These are phyloP conservation scores for Marsdenia floribunda DNA, from an alignment of 257 asterid species.

Conservation along the genomic window DNA sequence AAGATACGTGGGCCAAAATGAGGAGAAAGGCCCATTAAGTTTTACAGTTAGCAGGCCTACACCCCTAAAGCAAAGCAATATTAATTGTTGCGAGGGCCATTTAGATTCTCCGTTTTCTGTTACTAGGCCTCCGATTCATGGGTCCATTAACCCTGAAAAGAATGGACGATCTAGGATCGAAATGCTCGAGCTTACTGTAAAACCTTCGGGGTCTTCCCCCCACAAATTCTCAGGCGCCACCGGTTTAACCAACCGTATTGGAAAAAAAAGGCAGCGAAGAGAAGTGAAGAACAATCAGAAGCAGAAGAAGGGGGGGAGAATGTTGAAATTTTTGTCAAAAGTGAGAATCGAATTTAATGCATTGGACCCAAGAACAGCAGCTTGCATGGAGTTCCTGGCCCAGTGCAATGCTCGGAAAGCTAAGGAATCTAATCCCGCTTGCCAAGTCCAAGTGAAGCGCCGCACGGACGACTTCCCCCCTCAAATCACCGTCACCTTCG, in stretches of 20 bases:
- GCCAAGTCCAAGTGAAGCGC: slow-evolving; percentile 89
- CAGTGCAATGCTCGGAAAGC: slow-evolving; percentile 93
- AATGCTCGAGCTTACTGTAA: background rate
- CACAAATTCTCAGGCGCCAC: background rate
- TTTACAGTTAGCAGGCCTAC: background rate
- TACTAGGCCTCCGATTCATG: background rate
- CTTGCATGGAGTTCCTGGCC: slow-evolving; percentile 91
- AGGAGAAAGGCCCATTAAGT: background rate
- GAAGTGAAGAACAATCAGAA: background rate
- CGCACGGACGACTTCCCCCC: slow-evolving; percentile 92
- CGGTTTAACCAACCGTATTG: background rate
- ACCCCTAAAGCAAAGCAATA: too few species aligned
- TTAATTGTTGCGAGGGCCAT: background rate
- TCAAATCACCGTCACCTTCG: slow-evolving; percentile 82
- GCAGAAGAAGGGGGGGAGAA: slow-evolving; percentile 2
- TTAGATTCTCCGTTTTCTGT: background rate
- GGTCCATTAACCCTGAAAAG: background rate
- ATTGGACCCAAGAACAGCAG: slow-evolving; percentile 74
- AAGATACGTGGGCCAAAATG: background rate
- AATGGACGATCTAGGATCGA: background rate
- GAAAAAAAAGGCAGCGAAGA: background rate
- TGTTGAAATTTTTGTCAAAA: slow-evolving; percentile 92
- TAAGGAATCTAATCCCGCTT: slow-evolving; percentile 77
- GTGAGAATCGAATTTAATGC: slow-evolving; percentile 93
- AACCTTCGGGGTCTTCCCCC: background rate